phyloP scores from a whole-genome alignment of 345 rosid genomes.

The Clausena lansium region DNA sequence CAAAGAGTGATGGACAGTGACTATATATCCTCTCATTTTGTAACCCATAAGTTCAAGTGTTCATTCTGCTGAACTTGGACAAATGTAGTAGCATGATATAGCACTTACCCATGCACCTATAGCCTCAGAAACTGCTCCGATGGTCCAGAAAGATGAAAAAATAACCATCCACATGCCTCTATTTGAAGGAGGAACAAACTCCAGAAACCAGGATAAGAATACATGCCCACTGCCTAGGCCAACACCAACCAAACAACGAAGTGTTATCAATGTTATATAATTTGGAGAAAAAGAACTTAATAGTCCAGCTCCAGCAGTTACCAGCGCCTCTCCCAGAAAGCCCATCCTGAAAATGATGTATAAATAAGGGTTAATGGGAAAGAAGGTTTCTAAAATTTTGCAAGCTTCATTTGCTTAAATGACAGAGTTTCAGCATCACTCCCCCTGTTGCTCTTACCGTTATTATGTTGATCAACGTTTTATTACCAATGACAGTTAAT shows the following conservation, averaged over 20 bases:
- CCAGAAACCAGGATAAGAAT: conserved; percentile 57
- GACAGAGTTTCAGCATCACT: neutral
- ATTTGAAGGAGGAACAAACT: conserved; percentile 56
- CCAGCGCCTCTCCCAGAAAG: conserved; percentile 39
- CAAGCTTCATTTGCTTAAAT: neutral
- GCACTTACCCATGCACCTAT: conserved; percentile 52
- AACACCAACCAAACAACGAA: conserved; percentile 53
- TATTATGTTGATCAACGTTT: neutral
- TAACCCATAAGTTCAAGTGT: neutral
- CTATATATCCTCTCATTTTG: neutral
- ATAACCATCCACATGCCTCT: conserved; percentile 62
- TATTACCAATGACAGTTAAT: neutral
- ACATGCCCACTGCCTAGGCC: conserved; percentile 63
- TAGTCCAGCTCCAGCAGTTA: conserved; percentile 52
- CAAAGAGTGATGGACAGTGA: no score
- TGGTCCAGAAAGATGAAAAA: conserved; percentile 50
- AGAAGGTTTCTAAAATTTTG: neutral
- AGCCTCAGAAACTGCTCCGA: conserved; percentile 54
- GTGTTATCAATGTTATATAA: conserved; percentile 30
- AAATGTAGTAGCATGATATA: neutral
- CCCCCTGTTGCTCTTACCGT: neutral
- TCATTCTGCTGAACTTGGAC: neutral
- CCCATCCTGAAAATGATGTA: conserved; percentile 41
- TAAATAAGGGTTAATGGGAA: neutral
- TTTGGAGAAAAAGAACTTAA: conserved; percentile 54